Base-by-base conservation (phyloP, 208 protist species). In the Naegleria fowleri region DNA sequence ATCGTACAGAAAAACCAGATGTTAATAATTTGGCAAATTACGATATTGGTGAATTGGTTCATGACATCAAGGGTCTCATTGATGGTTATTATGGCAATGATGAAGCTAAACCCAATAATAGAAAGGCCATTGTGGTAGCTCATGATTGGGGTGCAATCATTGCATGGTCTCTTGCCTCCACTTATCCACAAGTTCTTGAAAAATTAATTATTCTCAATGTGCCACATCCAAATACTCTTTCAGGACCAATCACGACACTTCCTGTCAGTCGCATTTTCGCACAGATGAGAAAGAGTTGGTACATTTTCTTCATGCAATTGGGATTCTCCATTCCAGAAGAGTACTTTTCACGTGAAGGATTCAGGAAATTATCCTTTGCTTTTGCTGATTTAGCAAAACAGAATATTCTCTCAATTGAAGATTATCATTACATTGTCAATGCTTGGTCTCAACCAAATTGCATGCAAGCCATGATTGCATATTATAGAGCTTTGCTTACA, bases 61-160 rank as follows among this genome's bases (percentile, higher is more conserved):
- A 58, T 25, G 85, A 88, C 58, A 11, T 88, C 6, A 58, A 33
- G n/a, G 19, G 22, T 22, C 36, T 88, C 5, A n/a, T 88, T 58
- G 85, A 88, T 36, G 29, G 29, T 19, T 88, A 88, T 88, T 29
- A 29, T 13, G 36, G 36, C 2, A 88, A 38, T 13, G 16, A 13
- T 59, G 33, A 40, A 84, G 76, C 11, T 19, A 1, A n/a, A n/a
- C n/a, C n/a, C n/a, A n/a, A 48, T 7, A 48, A 48, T 48, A 48
- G 43, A 48, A 58, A 88, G 4, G 85, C 41, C 38, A 6, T 58
- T 36, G 29, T 88, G 38, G 41, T 88, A n/a, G 16, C 25, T 58
- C 85, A 88, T 36, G 85, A 88, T 88, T 88, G 85, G 85, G 85
- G 85, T 43, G 39, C 41, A 88, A 15, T 58, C 39, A 39, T 88